Evolutionary conservation across 1,139 yeast species (phyloP), one percentile per base, ranked within the genome.

Genomic region (Suhomyces chickasaworum): DNA sequence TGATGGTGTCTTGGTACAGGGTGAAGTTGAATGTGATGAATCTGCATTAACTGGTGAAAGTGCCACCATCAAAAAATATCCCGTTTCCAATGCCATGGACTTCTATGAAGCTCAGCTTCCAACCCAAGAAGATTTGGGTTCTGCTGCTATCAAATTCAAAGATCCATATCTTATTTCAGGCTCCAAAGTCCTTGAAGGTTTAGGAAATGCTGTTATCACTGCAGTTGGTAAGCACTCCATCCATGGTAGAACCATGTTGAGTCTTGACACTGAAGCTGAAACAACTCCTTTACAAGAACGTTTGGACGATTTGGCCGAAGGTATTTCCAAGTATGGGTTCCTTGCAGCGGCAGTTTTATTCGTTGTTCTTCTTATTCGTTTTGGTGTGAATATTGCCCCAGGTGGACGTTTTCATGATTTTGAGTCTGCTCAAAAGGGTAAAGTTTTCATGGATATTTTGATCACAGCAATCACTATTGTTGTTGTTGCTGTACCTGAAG

Each of bases 401-500:
- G 75, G 75, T 21, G 81, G 81, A 9, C 61, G 57, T 32, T 74
- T 73, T 50, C 63, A 77, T 49, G 60, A 66, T 41, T 49, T 76
- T 10, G 66, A 80, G 0, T 69, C 89, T 3, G 80, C 97, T 7
- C 81, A 84, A 59, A 91, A 90, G 71, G 97, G 97, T 55, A 83
- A 88, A 51, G 78, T 78, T 55, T 90, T 91, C 59, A 75, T 93
- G 71, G 86, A 88, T 59, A 88, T 93, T 49, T 75, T 95, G 54
- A 95, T 93, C 59, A 89, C 95, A 30, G 86, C 98, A 1, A 86
- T 93, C 51, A 90, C 99, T 0, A 81, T 93, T 57, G 83, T 93
- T 35, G 99, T 93, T 16, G 99, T 93, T 44, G 99, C 99, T 0
- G 96, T 93, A 15, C 99, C 99, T 2, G 99, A 95, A 71, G 99